Percentiles rank a stretch among this genome's conserved stretches.
These are phyloP conservation scores for Puccinia hordei DNA, from an alignment of 1,284 basidiomycete species.

Conservation along the genomic window DNA sequence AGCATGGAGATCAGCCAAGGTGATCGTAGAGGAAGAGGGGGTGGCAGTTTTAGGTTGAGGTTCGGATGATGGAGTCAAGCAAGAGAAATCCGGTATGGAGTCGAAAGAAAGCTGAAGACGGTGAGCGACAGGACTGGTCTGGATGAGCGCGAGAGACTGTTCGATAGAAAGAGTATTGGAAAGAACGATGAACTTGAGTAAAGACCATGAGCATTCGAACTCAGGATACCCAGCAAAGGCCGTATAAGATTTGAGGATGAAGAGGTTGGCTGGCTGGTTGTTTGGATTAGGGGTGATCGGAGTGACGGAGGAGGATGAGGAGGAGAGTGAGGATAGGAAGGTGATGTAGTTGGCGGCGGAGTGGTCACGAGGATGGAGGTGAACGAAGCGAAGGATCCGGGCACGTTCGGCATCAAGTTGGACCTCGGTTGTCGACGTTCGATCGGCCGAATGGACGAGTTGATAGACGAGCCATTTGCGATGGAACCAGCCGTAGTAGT, in stretches of 20 bases:
- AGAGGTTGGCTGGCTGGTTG: neutral
- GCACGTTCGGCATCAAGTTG: neutral
- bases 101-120: neutral
- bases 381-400: neutral
- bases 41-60: neutral
- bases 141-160: neutral
- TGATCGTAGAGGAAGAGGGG: neutral
- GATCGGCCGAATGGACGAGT: neutral
- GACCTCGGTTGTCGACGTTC: neutral
- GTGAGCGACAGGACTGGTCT: neutral
- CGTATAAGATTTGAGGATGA: neutral
- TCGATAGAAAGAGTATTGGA: neutral
- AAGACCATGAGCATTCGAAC: constrained; percentile 19
- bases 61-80: neutral
- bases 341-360: constrained; percentile 37
- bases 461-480: constrained; percentile 31
- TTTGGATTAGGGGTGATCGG: no score
- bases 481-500: constrained; percentile 42
- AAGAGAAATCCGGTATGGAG: neutral
- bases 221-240: constrained; percentile 5
- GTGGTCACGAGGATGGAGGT: constrained; percentile 36
- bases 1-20: constrained; percentile 6
- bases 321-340: neutral
- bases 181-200: neutral
- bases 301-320: no score